Evolutionary conservation across 306 rosid genomes (phyloP), one percentile per base, ranked within the genome.

Genomic region (Medicago arabica): DNA sequence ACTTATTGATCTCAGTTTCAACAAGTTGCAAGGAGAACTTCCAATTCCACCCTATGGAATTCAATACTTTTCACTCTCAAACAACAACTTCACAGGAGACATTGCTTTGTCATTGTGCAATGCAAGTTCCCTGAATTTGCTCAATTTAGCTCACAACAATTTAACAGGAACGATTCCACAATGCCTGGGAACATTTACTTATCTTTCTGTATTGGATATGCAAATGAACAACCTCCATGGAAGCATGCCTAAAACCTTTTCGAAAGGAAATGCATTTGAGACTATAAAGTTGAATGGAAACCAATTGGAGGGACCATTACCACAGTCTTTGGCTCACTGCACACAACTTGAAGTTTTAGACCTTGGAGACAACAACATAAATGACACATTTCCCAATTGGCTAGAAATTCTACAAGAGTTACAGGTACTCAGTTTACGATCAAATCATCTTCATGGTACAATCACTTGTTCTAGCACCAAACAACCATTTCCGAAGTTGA

Each of bases 161-260:
- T 44, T 44, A 44, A 44, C 14, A 44, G 77, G 75, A 68, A 25
- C 21, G 61, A 59, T 40, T 31, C 50, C 50, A 12, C 50, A 44
- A 44, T 44, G 50, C 5, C 14, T 44, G 1, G 50, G 50, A 44
- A 44, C 60, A 19, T n/a, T 75, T 3, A 41, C 18, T 58, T 17
- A 0, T 9, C 85, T 87, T 19, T 1, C 0, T 0, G 80, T 39
- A 2, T 18, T 87, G 66, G 86, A 84, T 69, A 2, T 87, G 34
- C 78, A 54, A 13, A 67, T 2, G 31, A 87, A 87, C 70, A 74
- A 41, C 3, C 78, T 87, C 49, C 2, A 16, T 1, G 88, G 90
- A 8, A 50, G 40, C 11, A 10, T 87, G 5, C 86, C 83, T 7
- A 0, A 0, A 2, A 16, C 1, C 0, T 75, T 75, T 57, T 13